Evolutionary conservation across 495 filamentous ascomycete genomes (phyloP).

Genomic region (Tetracladium marchalianum): DNA sequence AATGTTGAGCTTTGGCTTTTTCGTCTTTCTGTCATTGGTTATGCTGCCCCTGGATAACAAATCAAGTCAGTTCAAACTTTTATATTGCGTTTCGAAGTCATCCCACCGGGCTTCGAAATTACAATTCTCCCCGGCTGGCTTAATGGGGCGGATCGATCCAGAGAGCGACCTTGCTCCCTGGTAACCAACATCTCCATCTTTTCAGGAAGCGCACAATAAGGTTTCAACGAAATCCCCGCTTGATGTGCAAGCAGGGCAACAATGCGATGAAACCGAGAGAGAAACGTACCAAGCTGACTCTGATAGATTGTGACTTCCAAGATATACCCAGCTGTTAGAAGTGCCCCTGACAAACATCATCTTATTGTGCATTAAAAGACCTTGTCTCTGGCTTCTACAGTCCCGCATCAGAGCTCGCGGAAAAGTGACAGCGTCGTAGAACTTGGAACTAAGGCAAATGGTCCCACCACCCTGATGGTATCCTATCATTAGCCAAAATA

Average conservation of each 20-base stretch:
- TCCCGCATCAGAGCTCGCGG: constrained; percentile 64
- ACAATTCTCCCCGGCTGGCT: too few relatives aligned
- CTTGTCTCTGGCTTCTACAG: constrained; percentile 53
- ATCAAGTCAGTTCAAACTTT: too few relatives aligned
- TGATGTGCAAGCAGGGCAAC: neutral
- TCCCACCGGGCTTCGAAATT: too few relatives aligned
- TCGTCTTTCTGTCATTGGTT: constrained; percentile 51
- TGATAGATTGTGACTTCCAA: constrained; percentile 87
- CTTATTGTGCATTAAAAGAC: constrained; percentile 85
- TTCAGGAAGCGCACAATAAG: too few relatives aligned
- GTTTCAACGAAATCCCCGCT: too few relatives aligned
- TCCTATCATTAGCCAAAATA: neutral
- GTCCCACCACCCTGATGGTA: constrained; percentile 55
- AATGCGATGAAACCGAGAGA: neutral
- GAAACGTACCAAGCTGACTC: constrained; percentile 77
- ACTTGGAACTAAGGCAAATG: constrained; percentile 62
- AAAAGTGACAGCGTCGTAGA: constrained; percentile 57
- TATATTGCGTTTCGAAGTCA: too few relatives aligned
- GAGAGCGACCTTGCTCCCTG: too few relatives aligned
- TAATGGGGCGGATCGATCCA: too few relatives aligned
- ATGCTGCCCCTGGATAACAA: constrained; percentile 51
- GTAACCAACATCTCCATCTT: too few relatives aligned
- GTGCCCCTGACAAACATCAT: constrained; percentile 54
- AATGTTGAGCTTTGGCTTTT: constrained; percentile 63
- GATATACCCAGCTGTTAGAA: constrained; percentile 57